A percentile compares a stretch with the other conserved stretches of the same genome.
Evolutionary conservation across 192 early-diverging fungal species (phyloP).

Genomic region (Umbelopsis ramanniana): DNA sequence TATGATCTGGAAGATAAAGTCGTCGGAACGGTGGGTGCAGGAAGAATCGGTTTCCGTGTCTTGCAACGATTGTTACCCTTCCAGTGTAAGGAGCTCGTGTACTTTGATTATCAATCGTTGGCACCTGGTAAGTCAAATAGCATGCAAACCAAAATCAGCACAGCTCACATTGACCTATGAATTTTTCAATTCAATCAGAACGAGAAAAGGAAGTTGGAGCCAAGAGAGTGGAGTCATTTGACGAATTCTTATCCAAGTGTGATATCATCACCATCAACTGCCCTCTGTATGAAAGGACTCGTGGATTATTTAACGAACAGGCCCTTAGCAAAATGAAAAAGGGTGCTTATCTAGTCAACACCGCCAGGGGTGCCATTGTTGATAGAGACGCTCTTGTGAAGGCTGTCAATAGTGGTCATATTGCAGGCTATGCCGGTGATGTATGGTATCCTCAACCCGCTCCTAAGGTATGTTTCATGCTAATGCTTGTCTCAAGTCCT

Average conservation of each 20-base stretch:
- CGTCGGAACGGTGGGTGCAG: conserved; percentile 27
- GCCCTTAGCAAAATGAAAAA: conserved; percentile 12
- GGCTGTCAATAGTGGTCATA: conserved; percentile 22
- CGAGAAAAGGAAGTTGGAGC: conserved; percentile 3
- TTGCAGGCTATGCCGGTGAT: conserved; percentile 19
- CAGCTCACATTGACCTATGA: background rate
- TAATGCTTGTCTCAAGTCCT: background rate
- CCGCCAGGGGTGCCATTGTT: conserved; percentile 18
- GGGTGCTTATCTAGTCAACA: conserved; percentile 21
- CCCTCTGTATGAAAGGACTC: conserved; percentile 13
- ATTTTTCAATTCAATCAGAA: background rate
- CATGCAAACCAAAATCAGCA: background rate
- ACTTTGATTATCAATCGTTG: conserved; percentile 18
- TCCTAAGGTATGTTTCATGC: background rate
- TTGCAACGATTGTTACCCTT: conserved; percentile 31
- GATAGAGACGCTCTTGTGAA: conserved; percentile 15
- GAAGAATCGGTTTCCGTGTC: conserved; percentile 32
- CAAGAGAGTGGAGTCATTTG: conserved; percentile 2
- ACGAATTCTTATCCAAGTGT: conserved; percentile 10
- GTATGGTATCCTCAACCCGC: conserved; percentile 13
- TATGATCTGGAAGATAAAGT: conserved; percentile 33
- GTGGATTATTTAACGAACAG: conserved; percentile 2
- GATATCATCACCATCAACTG: conserved; percentile 23
- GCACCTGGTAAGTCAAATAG: background rate
- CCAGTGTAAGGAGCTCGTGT: conserved; percentile 22